Evolutionary conservation across 257 asterid species (phyloP).

Genomic region (Solanum pennellii): DNA sequence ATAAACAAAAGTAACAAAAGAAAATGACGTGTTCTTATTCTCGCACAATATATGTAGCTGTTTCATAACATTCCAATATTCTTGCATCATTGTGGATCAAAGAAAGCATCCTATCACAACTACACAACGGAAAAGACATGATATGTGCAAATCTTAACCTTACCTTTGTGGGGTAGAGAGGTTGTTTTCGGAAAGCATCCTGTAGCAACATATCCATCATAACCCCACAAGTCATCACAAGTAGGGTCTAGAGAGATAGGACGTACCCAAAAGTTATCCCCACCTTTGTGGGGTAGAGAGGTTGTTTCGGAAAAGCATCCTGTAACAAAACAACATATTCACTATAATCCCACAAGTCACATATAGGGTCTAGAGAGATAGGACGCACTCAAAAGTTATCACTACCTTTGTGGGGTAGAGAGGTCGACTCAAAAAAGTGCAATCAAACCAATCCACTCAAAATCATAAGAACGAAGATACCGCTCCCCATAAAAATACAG

Average conservation of each 20-base stretch:
- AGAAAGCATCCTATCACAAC: background rate
- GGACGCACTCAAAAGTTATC: background rate
- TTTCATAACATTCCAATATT: background rate
- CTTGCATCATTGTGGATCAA: background rate
- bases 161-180: background rate
- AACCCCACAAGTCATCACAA: background rate
- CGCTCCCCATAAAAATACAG: background rate
- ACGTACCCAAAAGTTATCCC: background rate
- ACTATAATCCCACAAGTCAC: background rate
- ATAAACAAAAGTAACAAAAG: background rate
- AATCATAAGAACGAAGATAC: background rate
- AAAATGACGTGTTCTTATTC: background rate
- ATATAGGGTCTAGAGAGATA: accelerated
- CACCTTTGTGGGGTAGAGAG: background rate
- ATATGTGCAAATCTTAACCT: background rate
- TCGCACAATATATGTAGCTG: background rate
- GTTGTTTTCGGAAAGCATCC: background rate
- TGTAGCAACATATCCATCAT: background rate
- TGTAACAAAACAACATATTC: background rate
- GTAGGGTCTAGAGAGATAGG: background rate
- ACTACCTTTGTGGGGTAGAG: background rate
- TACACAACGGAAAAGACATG: background rate
- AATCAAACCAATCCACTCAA: background rate
- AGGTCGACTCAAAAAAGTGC: background rate
- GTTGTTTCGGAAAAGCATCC: no score